Evolutionary conservation across 2,329 filamentous ascomycete species (phyloP).

Genomic region (Colletotrichum costaricense): DNA sequence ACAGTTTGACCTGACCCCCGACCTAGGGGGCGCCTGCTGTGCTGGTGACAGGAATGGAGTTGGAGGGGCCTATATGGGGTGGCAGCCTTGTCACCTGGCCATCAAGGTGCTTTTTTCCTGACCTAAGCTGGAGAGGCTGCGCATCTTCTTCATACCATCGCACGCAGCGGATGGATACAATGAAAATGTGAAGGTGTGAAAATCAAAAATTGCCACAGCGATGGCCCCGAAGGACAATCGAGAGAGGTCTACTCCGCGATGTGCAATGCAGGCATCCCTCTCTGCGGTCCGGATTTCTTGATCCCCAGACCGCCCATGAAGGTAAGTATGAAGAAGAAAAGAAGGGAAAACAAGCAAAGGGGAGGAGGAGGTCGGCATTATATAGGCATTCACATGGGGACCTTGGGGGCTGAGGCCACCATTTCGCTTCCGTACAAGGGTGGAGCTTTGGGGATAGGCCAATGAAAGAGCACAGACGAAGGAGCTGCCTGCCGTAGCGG

Average conservation of each 20-base stretch:
- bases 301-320: no score
- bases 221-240: conserved; percentile 39
- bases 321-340: no score
- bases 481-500: neutral
- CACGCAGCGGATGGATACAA: conserved; percentile 21
- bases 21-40: no score
- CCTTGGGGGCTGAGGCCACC: neutral
- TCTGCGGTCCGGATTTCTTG: conserved; percentile 43
- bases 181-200: conserved; percentile 37
- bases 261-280: conserved; percentile 64
- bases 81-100: neutral
- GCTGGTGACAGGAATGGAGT: no score
- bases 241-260: conserved; percentile 43
- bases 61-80: neutral
- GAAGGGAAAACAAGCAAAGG: neutral
- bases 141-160: conserved; percentile 38
- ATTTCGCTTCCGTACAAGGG: neutral
- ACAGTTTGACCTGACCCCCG: no score
- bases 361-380: neutral
- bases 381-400: neutral
- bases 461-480: neutral
- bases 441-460: neutral
- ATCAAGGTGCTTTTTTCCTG: neutral
- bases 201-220: conserved; percentile 39
- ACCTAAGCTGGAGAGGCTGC: no score